phyloP scores from a whole-genome alignment of 1,284 basidiomycete genomes.

The Mycosarcoma maydis region DNA sequence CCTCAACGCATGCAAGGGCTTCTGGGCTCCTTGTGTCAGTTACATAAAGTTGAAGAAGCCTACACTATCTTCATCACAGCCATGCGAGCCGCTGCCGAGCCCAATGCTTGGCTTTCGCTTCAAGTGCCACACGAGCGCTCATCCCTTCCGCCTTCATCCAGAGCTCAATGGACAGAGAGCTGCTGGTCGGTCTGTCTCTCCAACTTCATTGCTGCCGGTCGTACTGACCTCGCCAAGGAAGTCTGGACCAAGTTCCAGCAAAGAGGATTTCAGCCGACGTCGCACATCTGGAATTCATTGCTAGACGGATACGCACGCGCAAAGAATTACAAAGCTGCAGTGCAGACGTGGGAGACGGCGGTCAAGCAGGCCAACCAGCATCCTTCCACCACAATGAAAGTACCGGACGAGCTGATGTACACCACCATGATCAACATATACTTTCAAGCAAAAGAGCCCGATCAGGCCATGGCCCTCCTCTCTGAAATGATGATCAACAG shows the following conservation, averaged over 20 bases:
- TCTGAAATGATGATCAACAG: slow-evolving; percentile 25
- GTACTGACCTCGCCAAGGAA: slow-evolving; percentile 45
- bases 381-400: neutral
- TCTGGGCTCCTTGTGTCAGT: slow-evolving; percentile 45
- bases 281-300: slow-evolving; percentile 51
- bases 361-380: slow-evolving; percentile 1
- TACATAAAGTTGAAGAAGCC: slow-evolving; percentile 29
- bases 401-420: slow-evolving; percentile 49
- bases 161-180: slow-evolving; percentile 52
- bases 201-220: slow-evolving; percentile 40
- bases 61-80: slow-evolving; percentile 38
- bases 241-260: slow-evolving; percentile 45
- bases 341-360: slow-evolving; percentile 46
- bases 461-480: slow-evolving; percentile 46
- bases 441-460: slow-evolving; percentile 28
- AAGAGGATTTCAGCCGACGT: slow-evolving; percentile 20
- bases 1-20: slow-evolving; percentile 51
- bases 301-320: slow-evolving; percentile 55
- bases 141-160: neutral
- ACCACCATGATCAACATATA: slow-evolving; percentile 58
- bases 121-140: neutral
- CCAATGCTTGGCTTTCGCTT: slow-evolving; percentile 17
- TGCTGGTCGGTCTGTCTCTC: slow-evolving; percentile 53
- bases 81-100: slow-evolving; percentile 27
- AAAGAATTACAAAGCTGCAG: slow-evolving; percentile 36